These are phyloP conservation scores for Aspergillus baeticus DNA, from an alignment of 495 filamentous ascomycete genomes.

Conservation along the genomic window DNA sequence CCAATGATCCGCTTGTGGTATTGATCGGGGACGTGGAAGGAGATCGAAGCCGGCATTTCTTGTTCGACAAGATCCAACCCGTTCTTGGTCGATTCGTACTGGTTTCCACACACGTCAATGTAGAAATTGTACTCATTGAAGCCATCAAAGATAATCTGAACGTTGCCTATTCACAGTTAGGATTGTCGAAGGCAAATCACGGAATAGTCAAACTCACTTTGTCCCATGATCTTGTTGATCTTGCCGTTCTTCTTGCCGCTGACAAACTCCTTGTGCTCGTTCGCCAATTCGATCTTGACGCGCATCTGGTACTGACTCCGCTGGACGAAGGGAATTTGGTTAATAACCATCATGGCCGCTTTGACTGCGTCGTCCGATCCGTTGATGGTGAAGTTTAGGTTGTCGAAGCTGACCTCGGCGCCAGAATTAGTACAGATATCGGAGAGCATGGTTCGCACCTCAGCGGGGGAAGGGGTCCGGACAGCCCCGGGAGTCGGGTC, in stretches of 20 bases:
- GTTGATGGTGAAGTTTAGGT: slow-evolving; percentile 87
- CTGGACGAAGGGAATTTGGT: slow-evolving; percentile 85
- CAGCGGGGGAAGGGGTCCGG: slow-evolving; percentile 68
- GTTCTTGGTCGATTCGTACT: slow-evolving; percentile 88
- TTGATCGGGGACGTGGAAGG: slow-evolving; percentile 98
- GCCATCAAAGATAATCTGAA: slow-evolving; percentile 97
- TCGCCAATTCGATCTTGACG: slow-evolving; percentile 97
- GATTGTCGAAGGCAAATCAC: not conserved
- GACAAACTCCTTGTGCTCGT: slow-evolving; percentile 99
- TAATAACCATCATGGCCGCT: slow-evolving; percentile 85
- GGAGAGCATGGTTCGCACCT: slow-evolving; percentile 85
- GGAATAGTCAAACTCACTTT: slow-evolving; percentile 55
- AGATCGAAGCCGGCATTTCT: slow-evolving; percentile 98
- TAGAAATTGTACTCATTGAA: slow-evolving; percentile 99
- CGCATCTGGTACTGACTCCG: slow-evolving; percentile 87
- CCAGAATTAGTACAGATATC: slow-evolving; percentile 96
- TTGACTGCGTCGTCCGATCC: slow-evolving; percentile 96
- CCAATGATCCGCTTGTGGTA: slow-evolving; percentile 99
- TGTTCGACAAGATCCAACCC: slow-evolving; percentile 92
- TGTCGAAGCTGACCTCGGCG: slow-evolving; percentile 91
- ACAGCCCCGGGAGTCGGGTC: slow-evolving; percentile 57
- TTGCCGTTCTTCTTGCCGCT: slow-evolving; percentile 99
- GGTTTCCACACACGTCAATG: slow-evolving; percentile 90
- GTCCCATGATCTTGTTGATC: slow-evolving; percentile 99
- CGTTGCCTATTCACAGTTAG: slow-evolving; percentile 59